Percentiles rank a stretch among this genome's conserved stretches.
phyloP scores from a whole-genome alignment of 2,329 filamentous ascomycete species.

The Claviceps digitariae region DNA sequence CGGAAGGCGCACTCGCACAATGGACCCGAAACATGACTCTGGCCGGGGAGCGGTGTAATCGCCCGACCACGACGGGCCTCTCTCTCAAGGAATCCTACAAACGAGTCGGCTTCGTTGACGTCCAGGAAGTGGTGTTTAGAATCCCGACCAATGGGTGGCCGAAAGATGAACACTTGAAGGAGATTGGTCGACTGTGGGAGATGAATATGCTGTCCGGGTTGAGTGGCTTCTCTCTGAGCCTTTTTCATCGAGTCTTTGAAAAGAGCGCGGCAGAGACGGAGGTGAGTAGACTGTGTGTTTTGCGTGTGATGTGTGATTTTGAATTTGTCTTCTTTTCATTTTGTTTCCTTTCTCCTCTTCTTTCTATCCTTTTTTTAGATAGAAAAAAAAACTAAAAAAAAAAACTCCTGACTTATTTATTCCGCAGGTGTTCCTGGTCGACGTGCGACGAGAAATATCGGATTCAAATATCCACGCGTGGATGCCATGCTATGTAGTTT shows the following conservation, averaged over 20 bases:
- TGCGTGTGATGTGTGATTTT: neutral
- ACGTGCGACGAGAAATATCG: constrained; percentile 33
- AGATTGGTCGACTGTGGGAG: constrained; percentile 32
- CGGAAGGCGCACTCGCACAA: constrained; percentile 21
- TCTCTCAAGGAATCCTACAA: constrained; percentile 24
- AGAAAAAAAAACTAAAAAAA: too few species aligned
- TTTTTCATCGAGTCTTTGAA: constrained; percentile 27
- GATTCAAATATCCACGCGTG: constrained; percentile 35
- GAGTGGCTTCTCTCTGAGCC: constrained; percentile 29
- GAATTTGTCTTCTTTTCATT: neutral
- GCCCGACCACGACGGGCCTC: constrained; percentile 23
- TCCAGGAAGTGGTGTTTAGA: constrained; percentile 38
- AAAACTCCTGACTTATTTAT: neutral
- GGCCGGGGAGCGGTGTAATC: constrained; percentile 23
- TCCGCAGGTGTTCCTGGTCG: constrained; percentile 31
- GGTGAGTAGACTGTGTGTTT: constrained; percentile 21
- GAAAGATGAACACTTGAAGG: constrained; percentile 28
- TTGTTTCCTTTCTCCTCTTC: neutral
- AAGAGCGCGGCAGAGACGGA: constrained; percentile 33
- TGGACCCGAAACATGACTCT: constrained; percentile 28
- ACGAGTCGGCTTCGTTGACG: constrained; percentile 40
- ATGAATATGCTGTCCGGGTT: constrained; percentile 27
- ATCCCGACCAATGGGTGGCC: constrained; percentile 43
- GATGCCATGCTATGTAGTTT: constrained; percentile 34
- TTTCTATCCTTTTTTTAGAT: neutral